Conservation (phyloP, 1,284 basidiomycete species). For the Butyriboletus regius region DNA sequence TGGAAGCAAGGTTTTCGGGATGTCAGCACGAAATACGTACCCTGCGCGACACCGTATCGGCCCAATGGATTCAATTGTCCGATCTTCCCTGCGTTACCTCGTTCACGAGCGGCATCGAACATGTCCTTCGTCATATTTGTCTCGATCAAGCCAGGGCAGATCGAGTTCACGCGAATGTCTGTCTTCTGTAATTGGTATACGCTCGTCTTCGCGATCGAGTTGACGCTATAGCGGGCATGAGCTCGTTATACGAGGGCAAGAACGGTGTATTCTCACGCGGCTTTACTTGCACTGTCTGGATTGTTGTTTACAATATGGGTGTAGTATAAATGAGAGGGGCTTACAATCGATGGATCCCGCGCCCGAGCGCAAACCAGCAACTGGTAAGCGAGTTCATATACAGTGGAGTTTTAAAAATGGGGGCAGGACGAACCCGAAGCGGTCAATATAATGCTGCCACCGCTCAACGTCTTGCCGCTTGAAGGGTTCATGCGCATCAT, state of each 20-base stretch:
- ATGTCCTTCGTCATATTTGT: conserved; percentile 74
- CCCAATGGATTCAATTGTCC: conserved; percentile 82
- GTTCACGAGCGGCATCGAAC: conserved; percentile 70
- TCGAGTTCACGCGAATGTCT: conserved; percentile 81
- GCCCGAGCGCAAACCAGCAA: conserved; percentile 79
- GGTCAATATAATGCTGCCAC: conserved; percentile 84
- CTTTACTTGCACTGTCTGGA: conserved; percentile 82
- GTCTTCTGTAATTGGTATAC: conserved; percentile 75
- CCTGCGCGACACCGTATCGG: conserved; percentile 72
- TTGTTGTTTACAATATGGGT: conserved; percentile 9
- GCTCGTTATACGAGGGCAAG: conserved; percentile 2
- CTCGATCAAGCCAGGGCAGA: conserved; percentile 88
- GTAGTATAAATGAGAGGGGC: conserved; percentile 20
- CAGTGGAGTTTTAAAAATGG: conserved; percentile 2
- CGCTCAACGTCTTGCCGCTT: conserved; percentile 58
- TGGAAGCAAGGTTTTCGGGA: conserved; percentile 9
- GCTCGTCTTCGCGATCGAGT: conserved; percentile 76
- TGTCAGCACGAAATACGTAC: conserved; percentile 32
- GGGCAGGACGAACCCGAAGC: conserved; percentile 58
- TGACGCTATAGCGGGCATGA: conserved; percentile 48
- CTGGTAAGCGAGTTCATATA: conserved; percentile 33
- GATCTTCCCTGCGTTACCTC: conserved; percentile 68
- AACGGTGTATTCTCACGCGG: conserved; percentile 53
- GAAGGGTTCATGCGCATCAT: conserved; percentile 65
- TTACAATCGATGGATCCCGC: conserved; percentile 80